phyloP scores from a whole-genome alignment of 805 yeast genomes.

The Zygosaccharomyces siamensis region DNA sequence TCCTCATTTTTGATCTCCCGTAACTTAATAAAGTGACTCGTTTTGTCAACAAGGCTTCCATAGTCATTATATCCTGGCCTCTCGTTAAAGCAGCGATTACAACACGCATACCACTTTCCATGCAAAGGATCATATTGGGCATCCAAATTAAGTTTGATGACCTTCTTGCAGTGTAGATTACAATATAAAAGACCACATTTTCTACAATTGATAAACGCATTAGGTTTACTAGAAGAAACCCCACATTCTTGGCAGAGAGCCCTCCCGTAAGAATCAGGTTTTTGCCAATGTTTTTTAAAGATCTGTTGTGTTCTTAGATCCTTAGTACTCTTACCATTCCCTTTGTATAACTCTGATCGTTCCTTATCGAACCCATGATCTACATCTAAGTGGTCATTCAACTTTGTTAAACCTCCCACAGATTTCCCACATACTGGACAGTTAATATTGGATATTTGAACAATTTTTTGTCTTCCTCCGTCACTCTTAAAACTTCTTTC shows the following conservation, averaged over 20 bases:
- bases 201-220: slow-evolving; percentile 55
- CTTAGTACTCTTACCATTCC: slow-evolving; percentile 30
- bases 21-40: slow-evolving; percentile 37
- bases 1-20: slow-evolving; percentile 46
- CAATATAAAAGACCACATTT: slow-evolving; percentile 74
- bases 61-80: slow-evolving; percentile 51
- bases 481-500: neutral
- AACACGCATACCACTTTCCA: slow-evolving; percentile 71
- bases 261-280: slow-evolving; percentile 9
- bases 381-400: slow-evolving; percentile 70
- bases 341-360: slow-evolving; percentile 2
- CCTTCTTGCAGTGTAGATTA: slow-evolving; percentile 53
- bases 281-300: slow-evolving; percentile 35
- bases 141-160: slow-evolving; percentile 45
- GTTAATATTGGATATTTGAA: neutral
- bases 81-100: slow-evolving; percentile 52
- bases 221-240: slow-evolving; percentile 52
- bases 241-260: slow-evolving; percentile 38
- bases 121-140: slow-evolving; percentile 43
- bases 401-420: slow-evolving; percentile 49
- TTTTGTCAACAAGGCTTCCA: slow-evolving; percentile 46
- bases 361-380: slow-evolving; percentile 44
- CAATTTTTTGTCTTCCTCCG: neutral
- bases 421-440: slow-evolving; percentile 71
- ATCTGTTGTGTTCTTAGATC: slow-evolving; percentile 36